Base-by-base conservation (phyloP, 176 grass and related monocot species). In the Rhynchospora breviuscula region DNA sequence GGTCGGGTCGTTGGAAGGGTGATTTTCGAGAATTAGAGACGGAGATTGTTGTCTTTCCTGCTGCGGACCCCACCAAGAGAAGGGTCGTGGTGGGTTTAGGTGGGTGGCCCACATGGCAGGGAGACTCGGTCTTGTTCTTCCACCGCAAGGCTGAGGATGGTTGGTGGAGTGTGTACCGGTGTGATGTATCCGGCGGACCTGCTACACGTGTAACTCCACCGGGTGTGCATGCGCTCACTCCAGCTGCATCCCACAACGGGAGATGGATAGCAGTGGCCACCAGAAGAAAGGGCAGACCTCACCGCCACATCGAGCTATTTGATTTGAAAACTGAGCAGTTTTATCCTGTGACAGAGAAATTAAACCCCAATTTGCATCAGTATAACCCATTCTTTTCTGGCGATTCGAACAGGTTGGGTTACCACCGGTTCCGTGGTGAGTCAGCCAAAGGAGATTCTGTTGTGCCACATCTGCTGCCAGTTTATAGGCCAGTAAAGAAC, bases 311-410 rank as follows among this genome's bases (percentile, higher is more conserved):
- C 22, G 95, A 98, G 79, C 60, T 98, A 23, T 98, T 93, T 83
- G 92, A 98, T 85, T 87, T 98, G 17, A 85, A 98, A 51, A 76
- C 89, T 3, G 84, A 87, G 68, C 63, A 64, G 4, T 98, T 98
- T 87, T 57, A 57, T 33, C 59, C 86, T 0, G 48, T 98, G 0
- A 94, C 92, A 2, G 91, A 94, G 75, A 81, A 85, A 5, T 61
- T 93, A 63, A 94, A 80, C 73, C 90, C 90, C 58, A 85, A 77
- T 69, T 31, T 98, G 49, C 92, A 98, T 85, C 92, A 94, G 51
- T 98, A 98, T 84, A 98, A 94, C 79, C 95, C 95, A 1, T 98
- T 98, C 82, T 94, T 98, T 86, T 94, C 95, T 5, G 61, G 43
- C 0, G 85, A 87, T 0, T 91, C 90, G 67, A 31, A 0, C 1